Conservation (phyloP, 202 grass and related monocot species). For the Panicum virgatum region DNA sequence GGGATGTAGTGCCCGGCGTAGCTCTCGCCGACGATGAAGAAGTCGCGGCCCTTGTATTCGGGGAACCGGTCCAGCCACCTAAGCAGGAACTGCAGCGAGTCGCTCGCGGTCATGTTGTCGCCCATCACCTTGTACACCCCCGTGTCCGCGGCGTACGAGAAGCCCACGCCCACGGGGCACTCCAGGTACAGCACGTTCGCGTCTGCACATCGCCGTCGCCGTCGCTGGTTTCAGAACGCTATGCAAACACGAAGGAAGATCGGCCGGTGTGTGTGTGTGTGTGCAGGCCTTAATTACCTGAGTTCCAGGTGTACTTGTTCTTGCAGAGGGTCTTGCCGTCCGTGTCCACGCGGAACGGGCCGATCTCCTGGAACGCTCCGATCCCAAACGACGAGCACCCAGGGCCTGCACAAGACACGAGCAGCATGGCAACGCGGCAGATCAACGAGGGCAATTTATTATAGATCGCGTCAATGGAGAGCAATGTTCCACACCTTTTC, state of each 20-base stretch:
- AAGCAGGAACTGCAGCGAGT: constrained; percentile 48
- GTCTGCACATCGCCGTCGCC: not conserved
- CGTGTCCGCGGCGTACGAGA: constrained; percentile 54
- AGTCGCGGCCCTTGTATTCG: constrained; percentile 57
- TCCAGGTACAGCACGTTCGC: constrained; percentile 61
- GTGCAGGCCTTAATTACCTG: constrained; percentile 21
- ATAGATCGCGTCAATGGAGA: not conserved
- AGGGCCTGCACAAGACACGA: constrained; percentile 43
- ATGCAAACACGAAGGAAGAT: too few species aligned
- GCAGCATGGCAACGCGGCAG: too few species aligned
- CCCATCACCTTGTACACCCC: constrained; percentile 47
- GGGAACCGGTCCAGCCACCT: constrained; percentile 67
- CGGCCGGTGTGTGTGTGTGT: too few species aligned
- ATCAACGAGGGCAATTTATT: not conserved
- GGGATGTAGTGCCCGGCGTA: constrained; percentile 72
- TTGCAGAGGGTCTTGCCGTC: constrained; percentile 56
- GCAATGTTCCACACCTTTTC: too few species aligned
- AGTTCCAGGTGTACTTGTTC: constrained; percentile 49
- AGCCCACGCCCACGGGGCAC: constrained; percentile 60
- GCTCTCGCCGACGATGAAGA: constrained; percentile 66
- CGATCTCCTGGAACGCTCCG: constrained; percentile 56
- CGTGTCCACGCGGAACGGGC: constrained; percentile 56
- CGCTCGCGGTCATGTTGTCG: constrained; percentile 50
- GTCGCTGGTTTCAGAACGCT: too few species aligned
- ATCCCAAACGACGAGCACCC: constrained; percentile 63